These are phyloP conservation scores for Leptographium flavum DNA, from an alignment of 2,329 filamentous ascomycete genomes.

Conservation along the genomic window DNA sequence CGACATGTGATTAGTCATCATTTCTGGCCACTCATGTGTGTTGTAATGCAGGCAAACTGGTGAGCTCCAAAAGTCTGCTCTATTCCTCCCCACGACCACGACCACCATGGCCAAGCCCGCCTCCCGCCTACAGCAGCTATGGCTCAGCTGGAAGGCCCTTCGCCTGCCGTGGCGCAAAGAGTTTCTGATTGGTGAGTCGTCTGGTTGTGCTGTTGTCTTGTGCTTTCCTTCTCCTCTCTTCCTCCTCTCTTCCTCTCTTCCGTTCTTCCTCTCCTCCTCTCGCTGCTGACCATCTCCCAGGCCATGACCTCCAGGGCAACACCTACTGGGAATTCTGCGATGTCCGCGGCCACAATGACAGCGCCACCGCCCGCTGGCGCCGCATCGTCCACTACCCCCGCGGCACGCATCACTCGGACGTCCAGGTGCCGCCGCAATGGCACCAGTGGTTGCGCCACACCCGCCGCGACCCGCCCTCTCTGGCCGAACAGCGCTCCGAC, in stretches of 20 bases:
- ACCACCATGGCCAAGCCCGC: conserved; percentile 19
- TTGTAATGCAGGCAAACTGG: too few relatives aligned
- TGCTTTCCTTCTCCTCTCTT: conserved; percentile 2
- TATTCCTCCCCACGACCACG: too few relatives aligned
- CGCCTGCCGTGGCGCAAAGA: conserved; percentile 49
- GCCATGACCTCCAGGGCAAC: conserved; percentile 50
- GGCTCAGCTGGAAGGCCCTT: conserved; percentile 49
- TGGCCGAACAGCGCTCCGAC: conserved; percentile 43
- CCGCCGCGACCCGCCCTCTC: conserved; percentile 35
- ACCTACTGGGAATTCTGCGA: conserved; percentile 57
- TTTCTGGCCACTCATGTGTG: too few relatives aligned
- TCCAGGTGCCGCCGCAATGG: conserved; percentile 47
- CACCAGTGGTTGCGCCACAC: conserved; percentile 56
- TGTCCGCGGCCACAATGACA: conserved; percentile 22
- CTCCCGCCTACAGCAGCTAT: conserved; percentile 26
- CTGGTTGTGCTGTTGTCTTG: too few relatives aligned
- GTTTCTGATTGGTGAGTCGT: conserved; percentile 45
- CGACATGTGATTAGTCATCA: too few relatives aligned
- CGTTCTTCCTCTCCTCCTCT: background rate
- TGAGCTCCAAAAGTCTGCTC: too few relatives aligned
- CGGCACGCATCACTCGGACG: conserved; percentile 36
- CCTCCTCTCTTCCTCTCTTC: background rate
- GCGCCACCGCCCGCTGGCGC: conserved; percentile 31
- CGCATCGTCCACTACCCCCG: conserved; percentile 48
- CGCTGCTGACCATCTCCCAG: conserved; percentile 26